Base-by-base conservation (phyloP, 2,329 filamentous ascomycete species). In the Didymella keratinophila region DNA sequence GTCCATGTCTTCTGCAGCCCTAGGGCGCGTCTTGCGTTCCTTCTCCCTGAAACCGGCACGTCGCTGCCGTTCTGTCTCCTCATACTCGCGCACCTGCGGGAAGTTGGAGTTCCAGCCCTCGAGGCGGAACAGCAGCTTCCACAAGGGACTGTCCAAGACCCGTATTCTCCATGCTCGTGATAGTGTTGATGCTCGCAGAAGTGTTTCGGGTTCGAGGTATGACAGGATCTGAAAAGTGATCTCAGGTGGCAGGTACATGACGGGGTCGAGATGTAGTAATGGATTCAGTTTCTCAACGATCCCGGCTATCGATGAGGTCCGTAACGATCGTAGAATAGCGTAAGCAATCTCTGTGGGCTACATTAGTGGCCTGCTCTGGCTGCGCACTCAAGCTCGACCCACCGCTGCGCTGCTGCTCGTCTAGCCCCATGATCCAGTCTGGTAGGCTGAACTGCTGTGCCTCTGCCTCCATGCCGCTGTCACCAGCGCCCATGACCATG, bases 181-280 rank as follows among this genome's bases (percentile, higher is more conserved):
- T 16, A 92, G 87, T 43, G 87, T 85, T 0, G 92, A 92, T 2
- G 93, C 91, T 48, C 86, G 87, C 56, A 98, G 83, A 37, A 99
- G 82, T 0, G 93, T 95, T 27, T 87, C 76, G 0, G 93, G 90
- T 53, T 93, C 90, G 48, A 99, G 87, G 71, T 93, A 95, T 16
- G 90, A 89, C 42, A 99, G 88, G 43, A 98, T 89, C 71, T 96
- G 90, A 43, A 95, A 88, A 60, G 92, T 96, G 69, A 99, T 90
- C 76, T 99, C 95, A 25, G 91, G 87, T 0, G 95, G 95, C 0
- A 99, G 86, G 69, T 92, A 88, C 63, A 87, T 82, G 41, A 97
- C 87, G 53, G 97, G 97, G 78, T 99, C 92, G 78, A 97, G 94
- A 77, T 97, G 93, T 2, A 98, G 87, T 51, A 93, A 85, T 4